Percentiles rank a stretch among this genome's conserved stretches.
phyloP scores from a whole-genome alignment of 768 basidiomycete genomes.

The Kondoa subrosea region DNA sequence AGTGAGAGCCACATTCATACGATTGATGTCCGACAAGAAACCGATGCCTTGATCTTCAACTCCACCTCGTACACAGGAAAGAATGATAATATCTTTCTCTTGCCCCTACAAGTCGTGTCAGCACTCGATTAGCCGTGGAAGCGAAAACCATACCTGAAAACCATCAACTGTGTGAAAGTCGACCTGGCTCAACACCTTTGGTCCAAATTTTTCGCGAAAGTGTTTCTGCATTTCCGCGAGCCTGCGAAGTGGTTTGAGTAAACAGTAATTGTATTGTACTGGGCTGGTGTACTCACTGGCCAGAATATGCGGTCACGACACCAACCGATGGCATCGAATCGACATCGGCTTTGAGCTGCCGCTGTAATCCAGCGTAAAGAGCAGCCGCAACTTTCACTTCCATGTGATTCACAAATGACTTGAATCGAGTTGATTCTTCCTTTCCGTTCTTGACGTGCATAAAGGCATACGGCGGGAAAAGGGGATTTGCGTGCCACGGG shows the following conservation, averaged over 20 bases:
- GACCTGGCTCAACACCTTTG: constrained; percentile 49
- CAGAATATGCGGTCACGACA: constrained; percentile 16
- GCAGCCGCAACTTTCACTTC: constrained; percentile 63
- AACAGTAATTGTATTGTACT: constrained; percentile 30
- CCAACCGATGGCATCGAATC: constrained; percentile 28
- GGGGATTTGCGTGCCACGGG: constrained; percentile 58
- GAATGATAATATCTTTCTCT: constrained; percentile 93
- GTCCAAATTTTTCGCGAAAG: constrained; percentile 57
- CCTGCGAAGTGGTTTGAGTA: constrained; percentile 33
- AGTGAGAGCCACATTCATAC: constrained; percentile 99
- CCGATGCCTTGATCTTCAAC: constrained; percentile 61
- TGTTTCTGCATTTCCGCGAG: constrained; percentile 53
- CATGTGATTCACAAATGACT: constrained; percentile 55
- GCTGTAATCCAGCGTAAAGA: constrained; percentile 53
- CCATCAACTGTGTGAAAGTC: constrained; percentile 74
- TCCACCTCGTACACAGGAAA: constrained; percentile 89
- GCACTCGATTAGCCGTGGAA: neutral
- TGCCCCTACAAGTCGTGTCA: constrained; percentile 87
- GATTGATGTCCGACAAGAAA: constrained; percentile 59
- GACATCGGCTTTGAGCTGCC: constrained; percentile 40
- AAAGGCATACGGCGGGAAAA: constrained; percentile 54
- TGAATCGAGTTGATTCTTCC: constrained; percentile 47
- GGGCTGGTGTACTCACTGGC: constrained; percentile 10
- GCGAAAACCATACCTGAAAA: neutral
- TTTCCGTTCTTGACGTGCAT: constrained; percentile 56